A percentile compares a stretch with the other conserved stretches of the same genome.
Conservation (phyloP, 805 yeast species). For the Wickerhamiella azymoides region DNA sequence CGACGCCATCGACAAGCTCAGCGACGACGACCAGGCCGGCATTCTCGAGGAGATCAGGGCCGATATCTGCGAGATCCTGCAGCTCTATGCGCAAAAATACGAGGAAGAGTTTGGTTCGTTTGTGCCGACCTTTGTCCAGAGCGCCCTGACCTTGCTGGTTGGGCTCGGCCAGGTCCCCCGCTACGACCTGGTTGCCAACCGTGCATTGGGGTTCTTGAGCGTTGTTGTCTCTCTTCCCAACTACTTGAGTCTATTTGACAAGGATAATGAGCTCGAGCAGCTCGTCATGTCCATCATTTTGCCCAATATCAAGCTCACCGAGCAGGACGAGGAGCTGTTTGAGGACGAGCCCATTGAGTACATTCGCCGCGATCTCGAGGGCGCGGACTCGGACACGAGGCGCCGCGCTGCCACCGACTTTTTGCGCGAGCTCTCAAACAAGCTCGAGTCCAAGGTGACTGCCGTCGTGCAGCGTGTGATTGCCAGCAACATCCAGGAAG, state of each 20-base stretch:
- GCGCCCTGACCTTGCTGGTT: conserved; percentile 66
- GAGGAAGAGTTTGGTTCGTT: conserved; percentile 76
- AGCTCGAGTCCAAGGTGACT: conserved; percentile 62
- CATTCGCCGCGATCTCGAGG: conserved; percentile 87
- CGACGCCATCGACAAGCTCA: conserved; percentile 39
- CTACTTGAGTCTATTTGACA: conserved; percentile 48
- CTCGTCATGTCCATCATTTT: conserved; percentile 70
- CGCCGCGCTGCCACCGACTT: conserved; percentile 89
- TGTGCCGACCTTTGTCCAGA: conserved; percentile 63
- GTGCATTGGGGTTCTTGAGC: conserved; percentile 66
- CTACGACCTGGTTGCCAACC: conserved; percentile 72
- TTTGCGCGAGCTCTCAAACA: conserved; percentile 69
- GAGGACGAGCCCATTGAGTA: conserved; percentile 96
- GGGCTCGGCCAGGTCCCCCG: conserved; percentile 56
- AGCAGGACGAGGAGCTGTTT: conserved; percentile 78
- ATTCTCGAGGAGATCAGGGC: conserved; percentile 60
- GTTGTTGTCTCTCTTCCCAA: conserved; percentile 61
- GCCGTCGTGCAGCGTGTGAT: conserved; percentile 61
- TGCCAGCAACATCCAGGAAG: conserved; percentile 42
- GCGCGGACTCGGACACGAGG: conserved; percentile 85
- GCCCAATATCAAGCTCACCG: conserved; percentile 79
- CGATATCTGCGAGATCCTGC: conserved; percentile 70
- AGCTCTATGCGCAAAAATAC: conserved; percentile 76
- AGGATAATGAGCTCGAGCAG: conserved; percentile 51
- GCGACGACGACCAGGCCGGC: conserved; percentile 55